Evolutionary conservation across 2,329 filamentous ascomycete species (phyloP).

Genomic region (Fusarium euwallaceae): DNA sequence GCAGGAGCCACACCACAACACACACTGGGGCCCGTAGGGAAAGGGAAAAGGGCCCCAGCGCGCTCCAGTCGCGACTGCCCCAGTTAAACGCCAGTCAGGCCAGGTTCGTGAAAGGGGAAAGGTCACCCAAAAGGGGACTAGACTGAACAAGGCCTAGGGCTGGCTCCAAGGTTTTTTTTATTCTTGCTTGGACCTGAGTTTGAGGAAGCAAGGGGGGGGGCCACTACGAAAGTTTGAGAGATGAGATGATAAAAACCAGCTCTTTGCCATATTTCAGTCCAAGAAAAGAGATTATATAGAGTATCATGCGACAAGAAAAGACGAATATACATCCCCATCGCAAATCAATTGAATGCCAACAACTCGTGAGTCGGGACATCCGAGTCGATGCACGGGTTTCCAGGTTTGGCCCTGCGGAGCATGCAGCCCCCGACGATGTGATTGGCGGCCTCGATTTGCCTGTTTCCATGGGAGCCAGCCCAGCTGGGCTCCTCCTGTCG

Average conservation of each 20-base stretch:
- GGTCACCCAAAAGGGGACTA: slow-evolving; percentile 15
- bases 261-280: not conserved
- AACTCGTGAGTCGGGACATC: slow-evolving; percentile 13
- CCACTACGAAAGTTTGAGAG: slow-evolving; percentile 11
- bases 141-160: slow-evolving; percentile 23
- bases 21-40: not conserved
- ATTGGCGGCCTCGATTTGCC: slow-evolving; percentile 29
- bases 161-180: slow-evolving; percentile 22
- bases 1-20: slow-evolving; percentile 29
- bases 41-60: slow-evolving; percentile 18
- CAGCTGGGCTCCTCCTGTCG: not conserved
- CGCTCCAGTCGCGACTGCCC: slow-evolving; percentile 23
- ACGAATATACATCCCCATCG: not conserved
- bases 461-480: slow-evolving; percentile 14
- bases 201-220: not conserved
- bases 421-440: slow-evolving; percentile 20
- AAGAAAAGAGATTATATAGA: not conserved
- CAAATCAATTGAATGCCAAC: not conserved
- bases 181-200: slow-evolving; percentile 23
- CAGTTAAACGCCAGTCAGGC: slow-evolving; percentile 23
- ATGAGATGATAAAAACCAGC: not conserved
- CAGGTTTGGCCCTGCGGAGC: slow-evolving; percentile 25
- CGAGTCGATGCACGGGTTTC: slow-evolving; percentile 19
- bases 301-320: not conserved
- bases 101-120: slow-evolving; percentile 34